A percentile compares a stretch with the other conserved stretches of the same genome.
Evolutionary conservation across 108 stramenopile genomes (phyloP).

Genomic region (Craspedostauros australis): DNA sequence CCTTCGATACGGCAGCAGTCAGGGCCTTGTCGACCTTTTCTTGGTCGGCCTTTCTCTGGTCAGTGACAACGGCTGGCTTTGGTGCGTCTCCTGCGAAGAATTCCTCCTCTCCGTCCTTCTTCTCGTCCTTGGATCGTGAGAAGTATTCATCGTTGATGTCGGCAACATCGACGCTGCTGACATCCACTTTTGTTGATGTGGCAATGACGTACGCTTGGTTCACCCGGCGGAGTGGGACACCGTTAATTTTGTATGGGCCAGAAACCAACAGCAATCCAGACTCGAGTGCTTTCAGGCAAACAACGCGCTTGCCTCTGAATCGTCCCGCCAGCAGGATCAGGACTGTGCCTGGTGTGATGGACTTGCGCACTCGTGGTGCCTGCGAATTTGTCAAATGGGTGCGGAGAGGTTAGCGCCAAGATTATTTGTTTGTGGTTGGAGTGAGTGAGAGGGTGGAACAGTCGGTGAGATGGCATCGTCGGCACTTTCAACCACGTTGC

Average conservation of each 20-base stretch:
- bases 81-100: slow-evolving; percentile 87
- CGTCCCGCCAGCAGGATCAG: slow-evolving; percentile 97
- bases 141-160: slow-evolving; percentile 91
- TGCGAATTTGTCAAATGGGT: no score
- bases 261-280: slow-evolving; percentile 97
- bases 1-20: slow-evolving; percentile 62
- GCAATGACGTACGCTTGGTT: slow-evolving; percentile 99
- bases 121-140: slow-evolving; percentile 61
- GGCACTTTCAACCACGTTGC: not conserved
- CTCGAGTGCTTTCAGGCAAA: slow-evolving; percentile 93
- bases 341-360: slow-evolving; percentile 97
- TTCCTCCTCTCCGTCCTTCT: slow-evolving; percentile 72
- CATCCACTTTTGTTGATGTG: slow-evolving; percentile 94
- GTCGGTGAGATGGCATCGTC: not conserved
- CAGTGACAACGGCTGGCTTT: slow-evolving; percentile 79
- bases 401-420: not conserved
- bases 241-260: slow-evolving; percentile 98
- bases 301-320: slow-evolving; percentile 98
- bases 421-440: not conserved
- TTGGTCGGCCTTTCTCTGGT: slow-evolving; percentile 93
- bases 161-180: slow-evolving; percentile 82
- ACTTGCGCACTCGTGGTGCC: slow-evolving; percentile 88
- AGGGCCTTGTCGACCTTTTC: slow-evolving; percentile 88
- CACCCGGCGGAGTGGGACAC: slow-evolving; percentile 96
- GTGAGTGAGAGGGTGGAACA: not conserved